Evolutionary conservation across 2,329 filamentous ascomycete species (phyloP).

Genomic region (Calonectria pseudoturangicola): DNA sequence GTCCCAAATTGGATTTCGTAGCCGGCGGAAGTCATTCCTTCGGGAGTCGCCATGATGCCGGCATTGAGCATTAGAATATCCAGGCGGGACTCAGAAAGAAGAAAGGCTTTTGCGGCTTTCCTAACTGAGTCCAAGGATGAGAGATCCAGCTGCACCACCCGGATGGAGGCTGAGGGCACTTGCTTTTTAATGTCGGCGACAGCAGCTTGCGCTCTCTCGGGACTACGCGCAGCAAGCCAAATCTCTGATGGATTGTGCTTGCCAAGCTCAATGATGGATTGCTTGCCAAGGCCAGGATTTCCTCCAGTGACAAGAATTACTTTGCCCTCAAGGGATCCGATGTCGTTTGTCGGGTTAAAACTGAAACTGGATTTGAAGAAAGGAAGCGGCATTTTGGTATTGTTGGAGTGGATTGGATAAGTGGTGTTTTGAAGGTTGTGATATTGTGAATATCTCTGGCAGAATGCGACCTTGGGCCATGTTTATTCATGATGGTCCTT

Average conservation of each 20-base stretch:
- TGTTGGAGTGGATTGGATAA: neutral
- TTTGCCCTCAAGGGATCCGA: slow-evolving; percentile 23
- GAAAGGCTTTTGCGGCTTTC: slow-evolving; percentile 39
- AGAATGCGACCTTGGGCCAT: neutral
- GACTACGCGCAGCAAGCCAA: slow-evolving; percentile 17
- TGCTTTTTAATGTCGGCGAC: slow-evolving; percentile 8
- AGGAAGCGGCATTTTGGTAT: slow-evolving; percentile 11
- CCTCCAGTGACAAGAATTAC: slow-evolving; percentile 29
- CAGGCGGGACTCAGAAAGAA: slow-evolving; percentile 45
- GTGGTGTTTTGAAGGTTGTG: neutral
- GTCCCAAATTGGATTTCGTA: slow-evolving; percentile 57
- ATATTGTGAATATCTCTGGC: neutral
- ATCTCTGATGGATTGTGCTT: slow-evolving; percentile 23
- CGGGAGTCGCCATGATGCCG: slow-evolving; percentile 53
- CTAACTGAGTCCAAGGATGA: slow-evolving; percentile 42
- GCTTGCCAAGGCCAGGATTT: slow-evolving; percentile 22
- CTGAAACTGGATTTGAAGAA: neutral
- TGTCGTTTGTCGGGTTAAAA: slow-evolving; percentile 27
- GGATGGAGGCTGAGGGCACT: neutral
- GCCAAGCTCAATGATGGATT: slow-evolving; percentile 2
- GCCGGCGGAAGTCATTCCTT: slow-evolving; percentile 53
- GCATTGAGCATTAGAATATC: slow-evolving; percentile 58
- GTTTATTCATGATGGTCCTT: neutral
- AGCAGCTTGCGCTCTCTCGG: neutral
- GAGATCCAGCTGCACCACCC: slow-evolving; percentile 32